Evolutionary conservation across 1,284 basidiomycete genomes (phyloP).

Genomic region (Ceratobasidium sp.): DNA sequence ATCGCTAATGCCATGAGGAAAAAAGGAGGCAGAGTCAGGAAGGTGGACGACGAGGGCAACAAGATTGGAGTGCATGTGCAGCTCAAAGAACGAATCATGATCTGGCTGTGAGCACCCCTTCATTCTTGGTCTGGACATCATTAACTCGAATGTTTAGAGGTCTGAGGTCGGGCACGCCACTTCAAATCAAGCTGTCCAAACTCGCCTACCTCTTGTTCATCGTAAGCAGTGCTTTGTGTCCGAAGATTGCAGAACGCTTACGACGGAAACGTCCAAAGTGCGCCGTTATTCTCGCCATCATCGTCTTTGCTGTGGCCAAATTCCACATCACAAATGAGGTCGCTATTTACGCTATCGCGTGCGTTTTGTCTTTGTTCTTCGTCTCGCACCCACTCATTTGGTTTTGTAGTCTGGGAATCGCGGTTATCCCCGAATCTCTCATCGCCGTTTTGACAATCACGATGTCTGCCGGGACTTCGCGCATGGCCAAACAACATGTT

Average conservation of each 20-base stretch:
- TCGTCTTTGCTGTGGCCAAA: conserved; percentile 63
- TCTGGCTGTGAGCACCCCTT: conserved; percentile 16
- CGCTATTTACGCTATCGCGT: conserved; percentile 56
- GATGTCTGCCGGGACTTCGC: conserved; percentile 41
- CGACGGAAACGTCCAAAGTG: background rate
- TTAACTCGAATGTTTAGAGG: conserved; percentile 8
- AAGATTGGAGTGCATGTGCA: conserved; percentile 6
- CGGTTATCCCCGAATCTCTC: conserved; percentile 31
- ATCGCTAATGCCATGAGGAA: conserved; percentile 36
- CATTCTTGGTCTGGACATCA: background rate
- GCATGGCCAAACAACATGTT: conserved; percentile 60
- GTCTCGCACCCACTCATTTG: background rate
- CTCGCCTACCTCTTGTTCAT: conserved; percentile 68
- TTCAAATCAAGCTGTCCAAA: conserved; percentile 49
- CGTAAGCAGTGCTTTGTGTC: conserved; percentile 44
- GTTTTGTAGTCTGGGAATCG: conserved; percentile 35
- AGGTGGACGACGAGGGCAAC: conserved; percentile 6
- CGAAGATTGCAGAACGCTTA: background rate
- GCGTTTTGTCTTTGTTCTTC: conserved; percentile 42
- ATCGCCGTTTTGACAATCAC: conserved; percentile 33
- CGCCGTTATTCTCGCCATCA: conserved; percentile 63
- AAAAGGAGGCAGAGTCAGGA: background rate
- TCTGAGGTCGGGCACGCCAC: conserved; percentile 38
- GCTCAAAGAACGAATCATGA: background rate
- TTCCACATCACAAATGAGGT: conserved; percentile 57